Conservation (phyloP, 2,329 filamentous ascomycete genomes). For the Colletotrichum tropicicola region DNA sequence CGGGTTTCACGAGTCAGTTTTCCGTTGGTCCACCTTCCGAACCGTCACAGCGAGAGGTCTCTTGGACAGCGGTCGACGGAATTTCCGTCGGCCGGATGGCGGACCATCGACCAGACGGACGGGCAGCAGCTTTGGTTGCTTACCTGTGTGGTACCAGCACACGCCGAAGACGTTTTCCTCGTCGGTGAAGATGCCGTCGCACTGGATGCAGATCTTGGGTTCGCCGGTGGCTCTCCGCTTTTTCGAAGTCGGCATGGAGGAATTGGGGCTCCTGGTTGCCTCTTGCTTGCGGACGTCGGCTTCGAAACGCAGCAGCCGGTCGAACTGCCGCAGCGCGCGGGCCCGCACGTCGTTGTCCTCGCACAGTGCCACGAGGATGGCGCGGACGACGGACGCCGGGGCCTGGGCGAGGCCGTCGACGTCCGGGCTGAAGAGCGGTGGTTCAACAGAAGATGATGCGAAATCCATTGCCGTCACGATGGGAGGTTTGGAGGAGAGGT, state of each 20-base stretch:
- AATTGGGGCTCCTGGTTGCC: neutral
- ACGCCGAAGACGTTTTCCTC: slow-evolving; percentile 25
- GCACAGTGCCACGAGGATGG: slow-evolving; percentile 32
- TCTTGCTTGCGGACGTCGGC: slow-evolving; percentile 10
- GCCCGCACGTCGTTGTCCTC: slow-evolving; percentile 20
- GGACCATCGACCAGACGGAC: neutral
- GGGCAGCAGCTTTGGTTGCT: neutral
- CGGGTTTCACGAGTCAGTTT: neutral
- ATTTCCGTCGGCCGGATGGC: no score
- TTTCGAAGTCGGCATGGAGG: neutral
- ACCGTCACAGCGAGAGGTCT: no score
- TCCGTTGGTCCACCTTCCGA: neutral
- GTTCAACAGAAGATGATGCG: slow-evolving; percentile 11
- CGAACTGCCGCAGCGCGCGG: slow-evolving; percentile 26
- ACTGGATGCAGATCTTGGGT: slow-evolving; percentile 30
- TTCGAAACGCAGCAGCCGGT: slow-evolving; percentile 26
- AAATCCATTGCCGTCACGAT: slow-evolving; percentile 9
- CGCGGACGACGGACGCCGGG: slow-evolving; percentile 15
- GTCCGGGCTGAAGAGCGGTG: slow-evolving; percentile 9
- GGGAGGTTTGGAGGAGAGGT: neutral
- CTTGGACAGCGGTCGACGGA: no score
- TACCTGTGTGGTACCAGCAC: slow-evolving; percentile 30
- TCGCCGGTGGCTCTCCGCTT: slow-evolving; percentile 26
- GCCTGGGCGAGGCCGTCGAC: slow-evolving; percentile 29
- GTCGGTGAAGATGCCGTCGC: slow-evolving; percentile 30